Evolutionary conservation across 805 yeast genomes (phyloP), one percentile per base, ranked within the genome.

Genomic region (Saccharomycopsis sp.): DNA sequence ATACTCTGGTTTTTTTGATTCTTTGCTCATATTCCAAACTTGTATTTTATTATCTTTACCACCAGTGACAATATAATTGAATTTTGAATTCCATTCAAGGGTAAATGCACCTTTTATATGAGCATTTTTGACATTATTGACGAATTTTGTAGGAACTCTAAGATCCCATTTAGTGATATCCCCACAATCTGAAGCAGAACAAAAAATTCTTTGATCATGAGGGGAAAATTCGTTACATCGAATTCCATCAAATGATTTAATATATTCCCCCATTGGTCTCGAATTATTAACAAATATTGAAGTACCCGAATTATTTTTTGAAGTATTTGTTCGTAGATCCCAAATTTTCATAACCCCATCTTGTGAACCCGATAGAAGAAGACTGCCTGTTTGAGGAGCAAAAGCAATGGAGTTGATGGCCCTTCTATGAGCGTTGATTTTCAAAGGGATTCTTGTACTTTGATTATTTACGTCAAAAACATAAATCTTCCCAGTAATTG

Each of bases 61-160:
- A 13, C 96, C 96, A 17, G 95, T 84, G 4, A 79, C 78, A 17
- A 92, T 71, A 51, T 79, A 83, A 47, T 88, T 95, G 28, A 69
- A 56, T 29, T 76, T 78, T 0, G 94, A 94, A 54, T 88, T 95
- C 78, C 95, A 87, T 51, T 85, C 87, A 3, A 92, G 58, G 3
- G 94, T 74, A 14, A 88, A 63, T 0, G 95, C 97, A 2, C 95
- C 94, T 0, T 95, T 95, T 2, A 86, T 73, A 55, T 89, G 97
- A 3, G 95, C 94, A 51, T 80, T 83, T 76, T 38, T 78, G 65
- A 51, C 89, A 17, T 43, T 39, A 19, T 31, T 37, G 4, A 44
- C 96, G 37, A 65, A 65, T 37, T 62, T 64, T 10, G 58, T 51
- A 3, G 89, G 78, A 28, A 71, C 70, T 42, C 97, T 68, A n/a